Evolutionary conservation across 164 flowering plant genomes (phyloP), one percentile per base, ranked within the genome.

Genomic region (Macadamia tetraphylla): DNA sequence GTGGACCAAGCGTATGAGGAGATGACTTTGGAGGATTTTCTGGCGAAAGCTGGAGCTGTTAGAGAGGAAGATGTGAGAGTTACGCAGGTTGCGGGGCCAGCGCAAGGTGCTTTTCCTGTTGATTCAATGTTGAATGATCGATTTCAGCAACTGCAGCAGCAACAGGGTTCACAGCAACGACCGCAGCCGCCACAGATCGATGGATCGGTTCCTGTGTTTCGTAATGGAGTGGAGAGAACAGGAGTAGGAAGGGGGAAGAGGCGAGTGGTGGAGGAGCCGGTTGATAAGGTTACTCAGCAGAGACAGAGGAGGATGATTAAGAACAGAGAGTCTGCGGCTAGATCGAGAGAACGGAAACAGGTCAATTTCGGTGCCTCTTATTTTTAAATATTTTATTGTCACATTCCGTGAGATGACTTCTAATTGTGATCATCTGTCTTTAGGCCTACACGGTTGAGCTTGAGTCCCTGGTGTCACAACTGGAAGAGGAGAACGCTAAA

Each of bases 311-410:
- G 94, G 80, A 87, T 87, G 94, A 89, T 89, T 43, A 89, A 89
- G 81, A 89, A 87, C 70, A 71, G 94, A 60, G 94, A 89, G 74
- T 84, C 88, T 17, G 94, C 94, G 1, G 90, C 94, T 0, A 70
- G 94, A 77, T 89, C 94, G 2, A 76, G 94, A 71, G 94, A 89
- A 67, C 74, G 94, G 67, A 89, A 89, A 65, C 89, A 87, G 89
- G 93, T 86, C 15, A 60, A 17, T 62, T 30, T 48, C 17, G 18
- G 6, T 53, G 6, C 53, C 31, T 23, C 6, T 12, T 7, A 0
- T 57, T 29, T 48, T 9, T 32, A 7, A 13, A 52, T 14, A n/a
- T 52, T 35, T 30, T 9, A 58, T 53, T 55, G 12, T 40, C 42
- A 44, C 49, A 5, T 17, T 6, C 5, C 1, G 31, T 67, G 10